These are phyloP conservation scores for Cucumis cinereus DNA, from an alignment of 306 rosid species.

Conservation along the genomic window DNA sequence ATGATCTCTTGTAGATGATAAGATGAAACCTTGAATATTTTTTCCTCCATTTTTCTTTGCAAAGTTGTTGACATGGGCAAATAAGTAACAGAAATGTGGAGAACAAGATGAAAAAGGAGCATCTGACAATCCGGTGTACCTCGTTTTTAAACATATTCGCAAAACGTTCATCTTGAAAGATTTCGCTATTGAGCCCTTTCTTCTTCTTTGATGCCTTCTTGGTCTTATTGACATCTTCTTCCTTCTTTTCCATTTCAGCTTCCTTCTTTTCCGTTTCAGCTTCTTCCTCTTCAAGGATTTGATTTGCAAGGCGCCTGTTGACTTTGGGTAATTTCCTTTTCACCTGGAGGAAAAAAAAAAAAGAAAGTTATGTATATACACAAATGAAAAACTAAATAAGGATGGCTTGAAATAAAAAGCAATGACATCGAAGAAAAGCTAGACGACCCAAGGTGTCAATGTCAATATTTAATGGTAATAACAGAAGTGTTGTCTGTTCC, in stretches of 20 bases:
- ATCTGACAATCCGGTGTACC: slow-evolving; percentile 26
- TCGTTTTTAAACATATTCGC: slow-evolving; percentile 34
- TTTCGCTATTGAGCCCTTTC: slow-evolving; percentile 39
- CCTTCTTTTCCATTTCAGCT: slow-evolving; percentile 38
- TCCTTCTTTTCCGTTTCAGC: slow-evolving; percentile 41
- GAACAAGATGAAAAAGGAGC: slow-evolving; percentile 10
- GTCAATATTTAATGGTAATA: no score
- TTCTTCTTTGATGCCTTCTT: slow-evolving; percentile 62
- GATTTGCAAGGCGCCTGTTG: slow-evolving; percentile 54
- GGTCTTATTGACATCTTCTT: slow-evolving; percentile 30
- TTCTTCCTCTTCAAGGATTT: slow-evolving; percentile 49
- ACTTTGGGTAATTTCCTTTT: slow-evolving; percentile 71
- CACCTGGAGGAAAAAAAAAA: slow-evolving; percentile 33
- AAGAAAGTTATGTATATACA: not conserved
- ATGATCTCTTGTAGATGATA: not conserved
- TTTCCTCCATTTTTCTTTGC: not conserved
- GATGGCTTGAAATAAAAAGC: no score
- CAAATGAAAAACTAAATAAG: no score
- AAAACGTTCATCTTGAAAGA: slow-evolving; percentile 70
- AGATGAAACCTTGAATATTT: not conserved
- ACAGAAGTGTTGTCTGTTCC: no score
- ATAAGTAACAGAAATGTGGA: not conserved
- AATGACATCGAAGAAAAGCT: no score
- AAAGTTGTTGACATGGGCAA: not conserved
- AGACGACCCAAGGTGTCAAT: no score